phyloP scores from a whole-genome alignment of 257 asterid genomes.

The Plantago elongata region DNA sequence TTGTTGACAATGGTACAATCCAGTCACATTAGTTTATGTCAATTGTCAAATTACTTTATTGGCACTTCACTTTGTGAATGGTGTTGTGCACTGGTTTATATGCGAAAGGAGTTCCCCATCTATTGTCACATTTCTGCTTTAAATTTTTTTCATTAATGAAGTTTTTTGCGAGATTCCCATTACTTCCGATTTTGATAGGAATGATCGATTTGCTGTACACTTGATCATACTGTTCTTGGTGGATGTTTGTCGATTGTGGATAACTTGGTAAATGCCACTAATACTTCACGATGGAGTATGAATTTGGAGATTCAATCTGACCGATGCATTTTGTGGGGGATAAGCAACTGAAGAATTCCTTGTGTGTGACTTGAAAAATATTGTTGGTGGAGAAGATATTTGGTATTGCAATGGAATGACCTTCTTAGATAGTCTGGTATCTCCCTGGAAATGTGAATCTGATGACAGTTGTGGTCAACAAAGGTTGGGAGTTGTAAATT shows the following conservation, averaged over 20 bases:
- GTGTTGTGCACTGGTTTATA: no score
- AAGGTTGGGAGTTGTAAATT: no score
- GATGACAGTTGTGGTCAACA: no score
- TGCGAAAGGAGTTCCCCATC: neutral
- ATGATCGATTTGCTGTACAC: neutral
- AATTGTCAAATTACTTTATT: no score
- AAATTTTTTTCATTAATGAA: no score
- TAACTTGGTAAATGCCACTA: neutral
- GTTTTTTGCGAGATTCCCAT: no score
- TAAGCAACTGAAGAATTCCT: neutral
- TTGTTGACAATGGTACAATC: no score
- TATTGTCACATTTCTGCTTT: neutral
- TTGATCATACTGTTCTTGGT: neutral
- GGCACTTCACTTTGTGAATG: neutral
- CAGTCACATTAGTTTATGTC: no score
- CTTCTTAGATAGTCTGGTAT: neutral
- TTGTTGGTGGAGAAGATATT: neutral
- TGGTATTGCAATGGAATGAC: neutral
- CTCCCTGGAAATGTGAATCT: neutral
- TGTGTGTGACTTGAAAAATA: neutral
- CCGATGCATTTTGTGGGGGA: neutral
- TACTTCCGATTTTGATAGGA: no score
- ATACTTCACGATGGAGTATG: no score
- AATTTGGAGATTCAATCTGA: neutral
- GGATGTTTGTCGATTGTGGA: neutral